Conservation (phyloP, 106 monocot genomes). For the Allium sativum region DNA sequence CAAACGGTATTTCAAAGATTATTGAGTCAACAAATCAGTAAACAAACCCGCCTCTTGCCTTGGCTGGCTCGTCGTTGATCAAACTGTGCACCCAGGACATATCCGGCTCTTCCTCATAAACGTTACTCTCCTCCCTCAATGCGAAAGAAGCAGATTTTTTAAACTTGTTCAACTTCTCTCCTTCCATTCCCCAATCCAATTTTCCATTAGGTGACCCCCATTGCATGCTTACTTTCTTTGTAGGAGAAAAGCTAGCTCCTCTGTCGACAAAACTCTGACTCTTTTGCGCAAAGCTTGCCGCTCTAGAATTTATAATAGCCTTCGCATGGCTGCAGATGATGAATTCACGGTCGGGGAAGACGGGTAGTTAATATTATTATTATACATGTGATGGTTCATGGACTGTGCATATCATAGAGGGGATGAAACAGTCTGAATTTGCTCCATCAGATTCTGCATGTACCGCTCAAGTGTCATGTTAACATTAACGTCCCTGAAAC, state of each 20-base stretch:
- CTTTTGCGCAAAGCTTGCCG: slow-evolving; percentile 58
- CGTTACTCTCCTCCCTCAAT: slow-evolving; percentile 13
- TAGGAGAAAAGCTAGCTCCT: slow-evolving; percentile 12
- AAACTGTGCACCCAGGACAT: slow-evolving; percentile 65
- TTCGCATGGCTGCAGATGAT: slow-evolving; percentile 63
- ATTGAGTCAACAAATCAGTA: too few species aligned
- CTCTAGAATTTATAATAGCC: slow-evolving; percentile 70
- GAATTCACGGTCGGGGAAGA: slow-evolving; percentile 42
- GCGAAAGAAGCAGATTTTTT: slow-evolving; percentile 66
- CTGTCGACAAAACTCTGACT: slow-evolving; percentile 94
- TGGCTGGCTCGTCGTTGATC: slow-evolving; percentile 46
- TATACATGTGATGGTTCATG: too few species aligned
- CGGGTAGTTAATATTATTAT: slow-evolving; percentile 15
- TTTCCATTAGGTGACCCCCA: slow-evolving; percentile 67
- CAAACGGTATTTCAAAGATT: too few species aligned
- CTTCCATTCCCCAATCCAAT: slow-evolving; percentile 83
- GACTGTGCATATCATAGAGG: too few species aligned
- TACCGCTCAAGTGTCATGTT: slow-evolving; percentile 39
- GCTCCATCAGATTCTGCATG: slow-evolving; percentile 51
- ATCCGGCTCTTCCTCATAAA: slow-evolving; percentile 35
- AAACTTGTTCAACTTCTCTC: slow-evolving; percentile 77
- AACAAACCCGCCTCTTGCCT: too few species aligned
- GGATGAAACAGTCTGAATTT: slow-evolving; percentile 16
- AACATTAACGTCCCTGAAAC: slow-evolving; percentile 39
- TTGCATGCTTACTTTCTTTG: slow-evolving; percentile 21